These are phyloP conservation scores for Cyclocybe cylindracea DNA, from an alignment of 768 basidiomycete species.

Conservation along the genomic window DNA sequence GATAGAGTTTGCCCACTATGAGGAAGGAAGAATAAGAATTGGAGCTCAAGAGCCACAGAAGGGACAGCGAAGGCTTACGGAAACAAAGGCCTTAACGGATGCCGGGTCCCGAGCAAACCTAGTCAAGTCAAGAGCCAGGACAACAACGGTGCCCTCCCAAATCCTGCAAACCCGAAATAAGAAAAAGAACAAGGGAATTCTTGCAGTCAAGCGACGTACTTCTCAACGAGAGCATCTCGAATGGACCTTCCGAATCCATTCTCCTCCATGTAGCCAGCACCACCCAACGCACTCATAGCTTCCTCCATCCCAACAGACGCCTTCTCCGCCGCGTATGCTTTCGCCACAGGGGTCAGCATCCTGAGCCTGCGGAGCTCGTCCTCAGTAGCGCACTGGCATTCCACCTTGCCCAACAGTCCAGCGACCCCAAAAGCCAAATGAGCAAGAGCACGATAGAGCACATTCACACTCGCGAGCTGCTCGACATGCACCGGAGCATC, in stretches of 20 bases:
- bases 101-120: conserved; percentile 50
- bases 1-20: conserved; percentile 54
- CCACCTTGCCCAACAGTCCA: conserved; percentile 58
- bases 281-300: conserved; percentile 73
- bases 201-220: conserved; percentile 29
- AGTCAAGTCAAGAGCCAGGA: conserved; percentile 67
- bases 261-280: conserved; percentile 85
- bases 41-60: neutral
- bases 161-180: conserved; percentile 42
- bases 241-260: conserved; percentile 71
- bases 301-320: conserved; percentile 68
- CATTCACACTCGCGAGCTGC: conserved; percentile 57
- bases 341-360: conserved; percentile 67
- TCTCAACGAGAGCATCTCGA: conserved; percentile 72
- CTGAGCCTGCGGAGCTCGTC: conserved; percentile 57
- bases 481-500: conserved; percentile 66
- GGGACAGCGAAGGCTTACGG: conserved; percentile 36
- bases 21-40: neutral
- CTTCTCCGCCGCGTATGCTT: conserved; percentile 71
- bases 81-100: conserved; percentile 46
- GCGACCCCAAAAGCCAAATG: conserved; percentile 66
- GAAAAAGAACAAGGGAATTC: neutral
- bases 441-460: conserved; percentile 65
- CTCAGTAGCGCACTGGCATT: conserved; percentile 50
- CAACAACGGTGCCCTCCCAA: conserved; percentile 77